Evolutionary conservation across 345 rosid species (phyloP).

Genomic region (Eucalyptus marginata): DNA sequence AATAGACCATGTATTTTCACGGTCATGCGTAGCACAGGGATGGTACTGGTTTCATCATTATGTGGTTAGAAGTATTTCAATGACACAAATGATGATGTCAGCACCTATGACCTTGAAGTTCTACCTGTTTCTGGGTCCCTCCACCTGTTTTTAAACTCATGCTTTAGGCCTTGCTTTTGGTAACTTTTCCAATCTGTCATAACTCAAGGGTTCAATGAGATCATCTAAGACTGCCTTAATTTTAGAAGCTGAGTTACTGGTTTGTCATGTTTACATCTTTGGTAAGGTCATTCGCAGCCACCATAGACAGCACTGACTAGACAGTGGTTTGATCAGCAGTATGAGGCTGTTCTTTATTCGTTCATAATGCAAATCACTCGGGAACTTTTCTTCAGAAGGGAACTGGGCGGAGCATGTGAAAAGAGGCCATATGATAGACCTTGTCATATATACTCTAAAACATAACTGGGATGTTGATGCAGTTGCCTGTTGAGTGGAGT

Average conservation of each 20-base stretch:
- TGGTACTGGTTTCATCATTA: not conserved
- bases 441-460: not conserved
- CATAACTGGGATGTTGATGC: not conserved
- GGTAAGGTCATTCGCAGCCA: not conserved
- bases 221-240: not conserved
- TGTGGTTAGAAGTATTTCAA: not conserved
- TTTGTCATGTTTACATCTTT: not conserved
- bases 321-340: not conserved
- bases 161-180: not conserved
- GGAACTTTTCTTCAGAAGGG: not conserved
- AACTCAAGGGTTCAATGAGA: not conserved
- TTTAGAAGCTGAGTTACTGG: not conserved
- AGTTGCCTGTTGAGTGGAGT: not conserved
- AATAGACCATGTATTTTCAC: not conserved
- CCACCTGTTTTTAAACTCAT: not conserved
- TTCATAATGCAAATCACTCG: not conserved
- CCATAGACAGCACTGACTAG: not conserved
- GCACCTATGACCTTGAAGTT: not conserved
- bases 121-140: not conserved
- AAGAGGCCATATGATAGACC: not conserved
- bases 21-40: not conserved
- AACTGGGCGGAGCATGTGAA: not conserved
- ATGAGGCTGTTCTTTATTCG: not conserved
- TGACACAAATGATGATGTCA: not conserved
- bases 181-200: not conserved